phyloP scores from a whole-genome alignment of 1,139 yeast species.

The Saccharomyces hybrid region DNA sequence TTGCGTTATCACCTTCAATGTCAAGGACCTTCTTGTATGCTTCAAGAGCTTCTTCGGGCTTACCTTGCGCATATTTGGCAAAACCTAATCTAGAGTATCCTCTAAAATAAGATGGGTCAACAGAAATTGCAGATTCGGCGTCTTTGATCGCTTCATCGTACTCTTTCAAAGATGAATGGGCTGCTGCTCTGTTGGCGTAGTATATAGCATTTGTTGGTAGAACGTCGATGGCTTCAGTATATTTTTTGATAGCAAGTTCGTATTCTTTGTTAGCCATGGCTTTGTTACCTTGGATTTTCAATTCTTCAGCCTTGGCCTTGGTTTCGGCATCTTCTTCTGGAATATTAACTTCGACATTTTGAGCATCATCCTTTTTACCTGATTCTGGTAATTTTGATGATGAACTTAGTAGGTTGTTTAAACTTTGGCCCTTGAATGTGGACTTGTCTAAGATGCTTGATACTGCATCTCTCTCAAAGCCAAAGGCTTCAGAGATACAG shows the following conservation, averaged over 20 bases:
- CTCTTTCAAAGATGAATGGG: constrained; percentile 69
- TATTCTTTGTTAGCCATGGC: constrained; percentile 79
- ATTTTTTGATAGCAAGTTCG: constrained; percentile 61
- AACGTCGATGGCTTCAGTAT: constrained; percentile 72
- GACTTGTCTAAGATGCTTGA: constrained; percentile 30
- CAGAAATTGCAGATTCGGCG: constrained; percentile 70
- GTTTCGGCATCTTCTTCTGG: constrained; percentile 40
- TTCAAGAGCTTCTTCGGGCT: constrained; percentile 78
- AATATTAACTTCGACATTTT: constrained; percentile 39
- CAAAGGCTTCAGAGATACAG: constrained; percentile 84
- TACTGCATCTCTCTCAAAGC: constrained; percentile 48
- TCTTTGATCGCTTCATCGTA: constrained; percentile 76
- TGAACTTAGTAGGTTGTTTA: constrained; percentile 40
- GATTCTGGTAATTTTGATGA: background rate
- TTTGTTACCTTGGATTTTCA: constrained; percentile 82
- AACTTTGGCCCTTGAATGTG: constrained; percentile 44
- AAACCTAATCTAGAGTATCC: constrained; percentile 94
- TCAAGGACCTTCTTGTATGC: constrained; percentile 86
- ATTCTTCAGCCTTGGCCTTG: constrained; percentile 68
- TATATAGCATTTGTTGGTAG: constrained; percentile 73
- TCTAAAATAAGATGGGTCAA: constrained; percentile 76
- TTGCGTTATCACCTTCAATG: constrained; percentile 75
- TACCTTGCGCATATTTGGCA: constrained; percentile 85
- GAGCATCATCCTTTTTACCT: constrained; percentile 2
- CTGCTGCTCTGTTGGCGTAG: constrained; percentile 94